Evolutionary conservation across 139 green algal genomes (phyloP), one percentile per base, ranked within the genome.

Genomic region (Spirogloea muscicola): DNA sequence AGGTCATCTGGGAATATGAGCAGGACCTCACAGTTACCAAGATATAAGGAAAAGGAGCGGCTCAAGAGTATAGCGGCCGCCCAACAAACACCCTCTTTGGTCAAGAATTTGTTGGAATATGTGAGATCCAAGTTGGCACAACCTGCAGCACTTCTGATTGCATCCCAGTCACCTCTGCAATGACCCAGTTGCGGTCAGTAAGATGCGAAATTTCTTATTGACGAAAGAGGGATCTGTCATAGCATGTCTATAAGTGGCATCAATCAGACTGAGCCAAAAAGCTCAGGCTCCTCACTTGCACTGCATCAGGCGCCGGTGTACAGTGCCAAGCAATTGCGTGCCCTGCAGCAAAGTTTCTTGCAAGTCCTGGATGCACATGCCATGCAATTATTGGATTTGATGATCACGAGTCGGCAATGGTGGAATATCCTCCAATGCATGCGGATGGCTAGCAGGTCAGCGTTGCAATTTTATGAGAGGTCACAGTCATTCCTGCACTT

Each of bases 21-120:
- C 65, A 33, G 18, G 69, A 44, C 66, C 25, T 42, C 9, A 37
- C 2, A 39, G 27, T 36, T 33, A 61, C 70, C 3, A 34, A 72
- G 40, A 31, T 72, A 58, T 6, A 79, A 43, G 27, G 59, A 60
- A 18, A 79, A 79, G 38, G 58, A 27, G 6, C 71, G 39, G 49
- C 58, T 73, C 38, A 79, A 59, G 4, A 79, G 71, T 16, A 72
- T 39, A 27, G n/a, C 62, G 18, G 71, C 58, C 41, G 71, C 71
- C 71, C 71, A 79, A 37, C 49, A 40, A 16, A 79, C 71, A 2
- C 21, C 39, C 21, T 13, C 37, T 31, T 72, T 59, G 13, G 66
- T 68, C 27, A 69, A 44, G 34, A 58, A 13, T 4, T 60, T 3
- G 3, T 43, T n/a, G n/a, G n/a, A n/a, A n/a, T n/a, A n/a, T n/a